A percentile compares a stretch with the other conserved stretches of the same genome.
These are phyloP conservation scores for Penicillium riverlandense DNA, from an alignment of 495 filamentous ascomycete genomes.

Conservation along the genomic window DNA sequence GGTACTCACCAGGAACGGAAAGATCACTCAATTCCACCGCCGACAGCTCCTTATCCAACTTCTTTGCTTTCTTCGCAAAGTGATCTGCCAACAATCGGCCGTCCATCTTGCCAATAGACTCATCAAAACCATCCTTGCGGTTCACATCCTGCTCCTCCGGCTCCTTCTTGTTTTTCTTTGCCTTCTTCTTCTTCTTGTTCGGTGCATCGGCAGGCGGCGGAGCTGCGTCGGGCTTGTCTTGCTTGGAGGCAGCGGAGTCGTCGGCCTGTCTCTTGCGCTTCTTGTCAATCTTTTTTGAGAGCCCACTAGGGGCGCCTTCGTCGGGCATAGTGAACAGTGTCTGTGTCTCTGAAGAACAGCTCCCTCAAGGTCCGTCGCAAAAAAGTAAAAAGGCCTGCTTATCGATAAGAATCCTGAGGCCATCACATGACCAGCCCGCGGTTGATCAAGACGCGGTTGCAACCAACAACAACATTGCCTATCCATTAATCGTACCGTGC, in stretches of 20 bases:
- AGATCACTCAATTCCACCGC: slow-evolving; percentile 75
- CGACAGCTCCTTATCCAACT: slow-evolving; percentile 73
- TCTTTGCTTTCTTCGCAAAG: slow-evolving; percentile 66
- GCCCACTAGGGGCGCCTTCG: slow-evolving; percentile 12
- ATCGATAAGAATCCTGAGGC: slow-evolving; percentile 11
- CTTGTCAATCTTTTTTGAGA: slow-evolving; percentile 34
- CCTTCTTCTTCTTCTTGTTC: slow-evolving; percentile 39
- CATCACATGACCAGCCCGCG: not conserved
- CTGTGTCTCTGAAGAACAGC: too few species aligned
- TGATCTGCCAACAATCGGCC: slow-evolving; percentile 78
- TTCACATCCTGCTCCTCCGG: slow-evolving; percentile 45
- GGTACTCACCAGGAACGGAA: slow-evolving; percentile 64
- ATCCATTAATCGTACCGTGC: slow-evolving; percentile 1
- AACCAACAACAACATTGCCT: not conserved
- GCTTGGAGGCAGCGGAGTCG: slow-evolving; percentile 26
- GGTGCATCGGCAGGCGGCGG: slow-evolving; percentile 17
- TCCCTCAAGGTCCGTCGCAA: not conserved
- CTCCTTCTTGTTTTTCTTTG: slow-evolving; percentile 46
- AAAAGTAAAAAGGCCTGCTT: not conserved
- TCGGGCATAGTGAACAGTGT: slow-evolving; percentile 12
- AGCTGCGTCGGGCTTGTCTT: slow-evolving; percentile 19
- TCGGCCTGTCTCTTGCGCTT: slow-evolving; percentile 48
- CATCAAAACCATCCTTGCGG: slow-evolving; percentile 62
- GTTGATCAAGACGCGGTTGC: not conserved
- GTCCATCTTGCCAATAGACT: slow-evolving; percentile 75